A percentile compares a stretch with the other conserved stretches of the same genome.
phyloP scores from a whole-genome alignment of 2,329 filamentous ascomycete genomes.

The Clonostachys sp. region DNA sequence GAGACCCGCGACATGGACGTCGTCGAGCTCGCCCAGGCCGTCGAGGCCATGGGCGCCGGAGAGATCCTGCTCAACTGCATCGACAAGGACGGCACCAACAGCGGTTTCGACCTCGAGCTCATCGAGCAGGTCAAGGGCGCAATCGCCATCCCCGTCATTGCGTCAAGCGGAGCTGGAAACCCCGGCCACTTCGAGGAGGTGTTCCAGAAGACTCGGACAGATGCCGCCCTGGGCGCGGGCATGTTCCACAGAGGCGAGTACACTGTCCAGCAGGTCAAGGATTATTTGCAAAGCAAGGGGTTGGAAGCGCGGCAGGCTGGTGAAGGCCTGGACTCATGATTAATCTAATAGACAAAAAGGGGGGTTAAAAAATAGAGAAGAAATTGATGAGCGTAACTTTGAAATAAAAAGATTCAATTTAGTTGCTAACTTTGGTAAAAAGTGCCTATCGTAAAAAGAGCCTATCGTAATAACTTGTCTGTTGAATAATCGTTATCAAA shows the following conservation, averaged over 20 bases:
- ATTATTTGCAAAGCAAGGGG: constrained; percentile 66
- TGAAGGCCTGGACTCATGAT: constrained; percentile 9
- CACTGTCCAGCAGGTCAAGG: constrained; percentile 91
- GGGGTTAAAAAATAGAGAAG: constrained; percentile 1
- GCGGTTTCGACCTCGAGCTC: constrained; percentile 90
- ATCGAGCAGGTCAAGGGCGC: constrained; percentile 84
- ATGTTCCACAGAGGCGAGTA: constrained; percentile 98
- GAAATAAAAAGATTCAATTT: background rate
- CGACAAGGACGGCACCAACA: constrained; percentile 92
- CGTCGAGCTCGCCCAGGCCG: constrained; percentile 78
- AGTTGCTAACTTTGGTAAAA: background rate
- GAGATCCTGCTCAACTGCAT: constrained; percentile 98
- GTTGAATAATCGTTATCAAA: too few species aligned
- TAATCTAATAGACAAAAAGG: background rate
- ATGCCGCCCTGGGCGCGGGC: constrained; percentile 90
- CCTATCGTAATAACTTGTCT: too few species aligned
- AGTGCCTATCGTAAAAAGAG: too few species aligned
- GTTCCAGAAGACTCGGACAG: constrained; percentile 78
- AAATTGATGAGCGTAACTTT: background rate
- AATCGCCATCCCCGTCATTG: constrained; percentile 89
- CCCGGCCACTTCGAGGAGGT: constrained; percentile 88
- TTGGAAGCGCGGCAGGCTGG: constrained; percentile 80
- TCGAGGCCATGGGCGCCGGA: constrained; percentile 92
- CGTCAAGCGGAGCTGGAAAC: constrained; percentile 85
- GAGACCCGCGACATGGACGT: constrained; percentile 95